These are phyloP conservation scores for Tephrocybe sp. DNA, from an alignment of 768 basidiomycete genomes.

Conservation along the genomic window DNA sequence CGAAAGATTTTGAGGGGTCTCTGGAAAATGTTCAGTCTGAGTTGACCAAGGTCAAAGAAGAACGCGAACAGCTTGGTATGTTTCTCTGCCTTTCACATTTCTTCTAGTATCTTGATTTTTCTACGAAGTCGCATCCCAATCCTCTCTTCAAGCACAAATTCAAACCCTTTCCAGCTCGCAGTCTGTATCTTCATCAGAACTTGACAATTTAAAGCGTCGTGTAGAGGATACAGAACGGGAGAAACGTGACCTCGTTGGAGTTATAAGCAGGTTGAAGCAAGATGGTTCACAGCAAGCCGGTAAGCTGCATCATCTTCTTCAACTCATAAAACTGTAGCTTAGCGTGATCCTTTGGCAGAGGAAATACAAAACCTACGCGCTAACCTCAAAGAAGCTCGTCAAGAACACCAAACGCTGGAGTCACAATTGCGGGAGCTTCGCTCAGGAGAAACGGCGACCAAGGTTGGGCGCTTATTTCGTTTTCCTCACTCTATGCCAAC, in stretches of 20 bases:
- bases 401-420: constrained; percentile 68
- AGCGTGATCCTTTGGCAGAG: constrained; percentile 38
- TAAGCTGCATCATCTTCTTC: constrained; percentile 28
- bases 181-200: constrained; percentile 58
- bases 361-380: constrained; percentile 67
- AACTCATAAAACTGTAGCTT: background rate
- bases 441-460: constrained; percentile 73
- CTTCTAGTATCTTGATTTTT: constrained; percentile 18
- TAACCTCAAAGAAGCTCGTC: constrained; percentile 71
- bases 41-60: constrained; percentile 50
- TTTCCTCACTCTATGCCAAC: background rate
- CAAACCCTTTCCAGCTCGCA: constrained; percentile 55
- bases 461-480: constrained; percentile 37
- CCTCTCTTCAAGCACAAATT: constrained; percentile 53
- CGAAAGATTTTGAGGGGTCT: constrained; percentile 53
- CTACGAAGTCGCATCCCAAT: constrained; percentile 41
- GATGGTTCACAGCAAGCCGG: constrained; percentile 75
- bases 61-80: constrained; percentile 65
- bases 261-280: constrained; percentile 80
- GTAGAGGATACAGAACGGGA: constrained; percentile 81
- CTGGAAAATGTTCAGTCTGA: constrained; percentile 55
- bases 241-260: constrained; percentile 84
- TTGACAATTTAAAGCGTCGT: constrained; percentile 54
- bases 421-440: constrained; percentile 68
- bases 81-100: constrained; percentile 5